phyloP scores from a whole-genome alignment of 225 moss, liverwort and hornwort species.

The Sphagnum contortum region DNA sequence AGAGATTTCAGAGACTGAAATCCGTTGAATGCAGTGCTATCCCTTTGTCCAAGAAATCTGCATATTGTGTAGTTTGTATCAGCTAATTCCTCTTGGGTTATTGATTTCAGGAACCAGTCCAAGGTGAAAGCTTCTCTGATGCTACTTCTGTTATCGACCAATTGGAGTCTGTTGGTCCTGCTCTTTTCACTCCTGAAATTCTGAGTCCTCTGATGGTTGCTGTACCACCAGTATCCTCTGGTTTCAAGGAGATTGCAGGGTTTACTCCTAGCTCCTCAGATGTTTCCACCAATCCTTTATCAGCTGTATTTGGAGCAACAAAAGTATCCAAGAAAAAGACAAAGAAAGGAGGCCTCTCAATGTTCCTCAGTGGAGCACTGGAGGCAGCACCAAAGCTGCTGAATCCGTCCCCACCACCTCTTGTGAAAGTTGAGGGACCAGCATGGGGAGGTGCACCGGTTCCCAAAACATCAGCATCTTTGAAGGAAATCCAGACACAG shows the following conservation, averaged over 20 bases:
- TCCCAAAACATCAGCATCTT: slow-evolving; percentile 57
- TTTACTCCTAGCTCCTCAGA: slow-evolving; percentile 28
- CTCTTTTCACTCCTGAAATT: no score
- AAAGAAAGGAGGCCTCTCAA: slow-evolving; percentile 83
- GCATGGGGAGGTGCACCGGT: slow-evolving; percentile 77
- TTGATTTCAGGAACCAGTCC: no score
- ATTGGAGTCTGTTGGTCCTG: no score
- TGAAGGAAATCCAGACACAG: slow-evolving; percentile 76
- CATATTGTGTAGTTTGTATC: no score
- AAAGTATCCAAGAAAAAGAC: slow-evolving; percentile 49
- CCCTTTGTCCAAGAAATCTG: no score
- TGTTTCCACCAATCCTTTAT: slow-evolving; percentile 20
- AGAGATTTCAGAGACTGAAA: no score
- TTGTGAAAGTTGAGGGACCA: slow-evolving; percentile 69
- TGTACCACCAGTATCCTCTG: background rate
- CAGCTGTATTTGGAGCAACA: slow-evolving; percentile 11
- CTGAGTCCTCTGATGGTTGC: no score
- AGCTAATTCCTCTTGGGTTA: no score
- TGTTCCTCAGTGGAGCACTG: slow-evolving; percentile 88
- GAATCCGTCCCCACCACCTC: slow-evolving; percentile 37
- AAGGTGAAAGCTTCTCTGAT: no score
- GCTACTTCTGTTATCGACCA: no score
- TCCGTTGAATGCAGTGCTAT: no score
- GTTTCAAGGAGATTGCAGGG: slow-evolving; percentile 52
- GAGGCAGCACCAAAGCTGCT: slow-evolving; percentile 56